Percentiles rank a stretch among this genome's conserved stretches.
Conservation (phyloP, 257 asterid genomes). For the Plantago elongata region DNA sequence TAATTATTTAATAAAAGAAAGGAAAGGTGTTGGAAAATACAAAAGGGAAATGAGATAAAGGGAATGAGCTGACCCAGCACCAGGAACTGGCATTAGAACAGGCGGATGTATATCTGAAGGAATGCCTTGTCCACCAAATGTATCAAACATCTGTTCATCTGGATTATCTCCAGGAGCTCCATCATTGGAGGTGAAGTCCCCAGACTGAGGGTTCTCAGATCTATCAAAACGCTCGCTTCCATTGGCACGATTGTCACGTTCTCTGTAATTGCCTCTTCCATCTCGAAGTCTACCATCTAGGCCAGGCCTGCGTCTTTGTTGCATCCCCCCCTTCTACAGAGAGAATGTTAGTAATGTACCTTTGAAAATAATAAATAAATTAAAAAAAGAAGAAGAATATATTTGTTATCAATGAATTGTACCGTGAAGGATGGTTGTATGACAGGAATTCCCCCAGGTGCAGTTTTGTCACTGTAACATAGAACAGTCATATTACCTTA, state of each 20-base stretch:
- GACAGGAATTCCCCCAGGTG: conserved; percentile 91
- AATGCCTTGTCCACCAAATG: conserved; percentile 79
- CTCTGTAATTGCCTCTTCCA: conserved; percentile 75
- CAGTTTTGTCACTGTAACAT: conserved; percentile 75
- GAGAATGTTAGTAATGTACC: conserved; percentile 10
- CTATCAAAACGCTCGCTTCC: conserved; percentile 63
- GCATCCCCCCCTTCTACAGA: conserved; percentile 78
- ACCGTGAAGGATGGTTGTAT: conserved; percentile 83
- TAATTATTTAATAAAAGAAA: background rate
- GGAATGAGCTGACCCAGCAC: conserved; percentile 72
- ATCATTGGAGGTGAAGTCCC: conserved; percentile 57
- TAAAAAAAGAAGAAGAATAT: background rate
- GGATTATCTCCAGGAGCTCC: conserved; percentile 51
- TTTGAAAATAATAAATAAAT: background rate
- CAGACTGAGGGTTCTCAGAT: conserved; percentile 59
- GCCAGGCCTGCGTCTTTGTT: conserved; percentile 62
- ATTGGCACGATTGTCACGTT: conserved; percentile 57
- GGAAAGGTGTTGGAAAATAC: background rate
- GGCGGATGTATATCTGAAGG: conserved; percentile 86
- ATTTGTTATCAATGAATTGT: conserved; percentile 17
- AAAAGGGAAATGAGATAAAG: background rate
- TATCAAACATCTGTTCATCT: conserved; percentile 75
- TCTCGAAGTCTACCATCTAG: conserved; percentile 63
- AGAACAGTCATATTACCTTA: conserved; percentile 21
- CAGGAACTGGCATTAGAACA: conserved; percentile 97